Evolutionary conservation across 2,329 filamentous ascomycete species (phyloP).

Genomic region (Chaetomiaceae sp.): DNA sequence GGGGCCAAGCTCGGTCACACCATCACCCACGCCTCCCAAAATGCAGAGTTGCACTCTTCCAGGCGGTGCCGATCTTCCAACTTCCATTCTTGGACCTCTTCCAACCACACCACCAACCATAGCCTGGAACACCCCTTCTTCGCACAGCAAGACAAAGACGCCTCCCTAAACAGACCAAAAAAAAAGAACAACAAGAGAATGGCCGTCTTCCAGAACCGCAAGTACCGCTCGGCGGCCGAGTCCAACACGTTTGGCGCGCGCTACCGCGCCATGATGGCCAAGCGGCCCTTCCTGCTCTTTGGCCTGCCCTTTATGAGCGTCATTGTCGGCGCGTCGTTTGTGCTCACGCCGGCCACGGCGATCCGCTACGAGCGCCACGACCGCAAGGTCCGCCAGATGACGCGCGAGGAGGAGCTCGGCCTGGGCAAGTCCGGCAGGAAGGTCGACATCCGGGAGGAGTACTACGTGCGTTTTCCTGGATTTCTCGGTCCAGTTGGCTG

Average conservation of each 20-base stretch:
- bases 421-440: constrained; percentile 66
- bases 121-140: no score
- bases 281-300: constrained; percentile 86
- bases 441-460: constrained; percentile 80
- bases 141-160: no score
- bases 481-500: not conserved
- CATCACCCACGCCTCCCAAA: no score
- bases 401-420: constrained; percentile 79
- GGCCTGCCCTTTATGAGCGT: constrained; percentile 87
- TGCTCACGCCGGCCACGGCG: constrained; percentile 89
- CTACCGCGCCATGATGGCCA: constrained; percentile 72
- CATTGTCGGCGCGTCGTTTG: constrained; percentile 89
- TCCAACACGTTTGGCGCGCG: constrained; percentile 64
- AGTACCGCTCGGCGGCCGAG: constrained; percentile 64
- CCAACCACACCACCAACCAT: no score
- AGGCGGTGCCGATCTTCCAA: no score
- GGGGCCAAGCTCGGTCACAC: no score
- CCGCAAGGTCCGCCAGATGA: constrained; percentile 79
- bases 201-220: constrained; percentile 64
- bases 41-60: no score
- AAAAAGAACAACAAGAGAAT: constrained; percentile 36
- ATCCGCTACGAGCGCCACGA: constrained; percentile 92
- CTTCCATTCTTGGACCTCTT: no score
- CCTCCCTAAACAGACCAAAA: not conserved
- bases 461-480: constrained; percentile 59